Conservation (phyloP, 805 yeast species). For the Suhomyces pyralidae region DNA sequence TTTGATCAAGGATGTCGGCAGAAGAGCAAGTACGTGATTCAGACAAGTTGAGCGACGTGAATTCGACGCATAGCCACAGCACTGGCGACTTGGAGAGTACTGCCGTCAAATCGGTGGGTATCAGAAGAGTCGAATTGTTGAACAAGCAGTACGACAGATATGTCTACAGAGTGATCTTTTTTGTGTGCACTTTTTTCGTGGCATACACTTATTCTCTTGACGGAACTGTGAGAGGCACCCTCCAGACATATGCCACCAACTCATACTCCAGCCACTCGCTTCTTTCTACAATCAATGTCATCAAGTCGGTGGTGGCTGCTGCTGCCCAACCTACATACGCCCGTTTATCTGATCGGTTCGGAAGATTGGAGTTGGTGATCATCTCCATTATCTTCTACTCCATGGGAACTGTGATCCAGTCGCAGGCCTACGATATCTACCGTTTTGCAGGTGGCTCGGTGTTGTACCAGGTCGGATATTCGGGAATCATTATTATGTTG, state of each 20-base stretch:
- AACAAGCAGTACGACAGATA: slow-evolving; percentile 44
- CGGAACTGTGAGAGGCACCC: slow-evolving; percentile 45
- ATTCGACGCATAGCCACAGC: neutral
- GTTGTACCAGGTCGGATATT: slow-evolving; percentile 48
- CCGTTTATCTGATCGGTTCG: slow-evolving; percentile 63
- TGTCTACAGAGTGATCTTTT: slow-evolving; percentile 39
- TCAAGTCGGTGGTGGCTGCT: slow-evolving; percentile 59
- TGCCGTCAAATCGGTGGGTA: slow-evolving; percentile 44
- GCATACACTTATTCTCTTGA: slow-evolving; percentile 63
- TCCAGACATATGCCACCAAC: slow-evolving; percentile 54
- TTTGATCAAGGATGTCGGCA: neutral
- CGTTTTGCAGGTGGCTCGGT: slow-evolving; percentile 66
- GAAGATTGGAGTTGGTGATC: slow-evolving; percentile 53
- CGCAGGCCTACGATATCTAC: slow-evolving; percentile 56
- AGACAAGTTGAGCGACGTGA: neutral
- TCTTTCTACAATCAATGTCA: slow-evolving; percentile 56
- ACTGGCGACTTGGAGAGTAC: slow-evolving; percentile 1
- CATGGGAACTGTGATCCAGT: slow-evolving; percentile 62
- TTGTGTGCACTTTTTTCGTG: slow-evolving; percentile 49
- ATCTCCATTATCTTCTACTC: slow-evolving; percentile 53
- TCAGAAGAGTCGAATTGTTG: slow-evolving; percentile 54
- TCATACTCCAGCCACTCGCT: slow-evolving; percentile 54
- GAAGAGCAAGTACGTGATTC: neutral
- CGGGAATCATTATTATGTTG: slow-evolving; percentile 58
- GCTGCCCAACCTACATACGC: slow-evolving; percentile 66